Evolutionary conservation across 2,329 filamentous ascomycete species (phyloP).

Genomic region (Pleoardoris graminearum): DNA sequence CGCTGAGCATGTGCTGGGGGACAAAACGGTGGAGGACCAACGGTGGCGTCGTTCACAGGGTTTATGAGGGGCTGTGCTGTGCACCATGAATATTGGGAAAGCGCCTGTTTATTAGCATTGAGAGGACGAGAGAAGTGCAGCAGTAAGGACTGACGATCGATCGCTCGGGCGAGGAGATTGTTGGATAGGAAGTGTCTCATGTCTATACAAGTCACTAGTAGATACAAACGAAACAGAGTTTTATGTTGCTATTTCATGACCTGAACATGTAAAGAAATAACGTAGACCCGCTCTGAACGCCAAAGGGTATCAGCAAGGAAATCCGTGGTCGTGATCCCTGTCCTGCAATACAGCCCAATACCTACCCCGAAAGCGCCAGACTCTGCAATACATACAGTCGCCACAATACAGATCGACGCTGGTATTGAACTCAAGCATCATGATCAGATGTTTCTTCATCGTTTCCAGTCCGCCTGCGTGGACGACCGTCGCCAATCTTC

Average conservation of each 20-base stretch:
- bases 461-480: slow-evolving; percentile 17
- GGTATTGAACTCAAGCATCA: slow-evolving; percentile 9
- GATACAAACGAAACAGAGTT: not conserved
- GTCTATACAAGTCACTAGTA: not conserved
- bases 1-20: no score
- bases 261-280: not conserved
- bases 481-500: slow-evolving; percentile 39
- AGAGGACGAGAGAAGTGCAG: no score
- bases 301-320: slow-evolving; percentile 15
- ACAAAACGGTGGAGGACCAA: not conserved
- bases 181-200: not conserved
- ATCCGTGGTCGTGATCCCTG: slow-evolving; percentile 1
- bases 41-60: not conserved
- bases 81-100: no score
- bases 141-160: no score
- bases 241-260: not conserved
- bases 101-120: no score
- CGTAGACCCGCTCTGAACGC: not conserved
- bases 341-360: not conserved
- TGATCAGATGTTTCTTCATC: slow-evolving; percentile 21
- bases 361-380: not conserved
- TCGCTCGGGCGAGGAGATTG: no score
- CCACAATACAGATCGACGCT: not conserved
- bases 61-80: not conserved
- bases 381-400: not conserved